Evolutionary conservation across 768 basidiomycete genomes (phyloP).

Genomic region (Pulveroboletus frians): DNA sequence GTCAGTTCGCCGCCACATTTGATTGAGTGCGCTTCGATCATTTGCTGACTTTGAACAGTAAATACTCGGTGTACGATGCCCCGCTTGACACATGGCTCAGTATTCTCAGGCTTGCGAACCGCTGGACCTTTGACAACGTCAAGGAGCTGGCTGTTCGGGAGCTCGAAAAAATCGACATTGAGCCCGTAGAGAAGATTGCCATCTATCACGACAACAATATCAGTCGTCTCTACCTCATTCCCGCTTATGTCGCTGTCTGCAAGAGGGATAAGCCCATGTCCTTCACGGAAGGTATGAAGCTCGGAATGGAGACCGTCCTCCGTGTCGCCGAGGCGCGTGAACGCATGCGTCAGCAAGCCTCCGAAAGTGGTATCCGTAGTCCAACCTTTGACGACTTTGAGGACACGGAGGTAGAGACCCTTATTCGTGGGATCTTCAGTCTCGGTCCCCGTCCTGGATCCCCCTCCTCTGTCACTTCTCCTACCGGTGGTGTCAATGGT

Average conservation of each 20-base stretch:
- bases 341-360: constrained; percentile 32
- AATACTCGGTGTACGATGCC: constrained; percentile 37
- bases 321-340: constrained; percentile 39
- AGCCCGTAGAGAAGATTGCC: constrained; percentile 34
- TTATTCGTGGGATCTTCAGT: constrained; percentile 27
- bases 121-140: constrained; percentile 39
- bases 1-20: constrained; percentile 33
- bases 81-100: constrained; percentile 38
- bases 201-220: constrained; percentile 37
- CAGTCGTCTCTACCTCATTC: constrained; percentile 32
- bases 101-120: constrained; percentile 36
- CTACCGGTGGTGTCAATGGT: constrained; percentile 11
- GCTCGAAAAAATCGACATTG: constrained; percentile 34
- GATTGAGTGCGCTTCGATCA: background rate
- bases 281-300: constrained; percentile 37
- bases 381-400: constrained; percentile 33
- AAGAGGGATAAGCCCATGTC: constrained; percentile 33
- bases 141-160: constrained; percentile 36
- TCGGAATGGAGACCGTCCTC: constrained; percentile 37
- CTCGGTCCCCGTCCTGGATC: constrained; percentile 27
- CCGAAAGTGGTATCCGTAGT: constrained; percentile 28
- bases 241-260: constrained; percentile 33
- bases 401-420: constrained; percentile 22
- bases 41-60: constrained; percentile 17
- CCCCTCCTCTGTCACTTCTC: constrained; percentile 8